Evolutionary conservation across 179 eudicot species (phyloP).

Genomic region (Vitellaria paradoxa): DNA sequence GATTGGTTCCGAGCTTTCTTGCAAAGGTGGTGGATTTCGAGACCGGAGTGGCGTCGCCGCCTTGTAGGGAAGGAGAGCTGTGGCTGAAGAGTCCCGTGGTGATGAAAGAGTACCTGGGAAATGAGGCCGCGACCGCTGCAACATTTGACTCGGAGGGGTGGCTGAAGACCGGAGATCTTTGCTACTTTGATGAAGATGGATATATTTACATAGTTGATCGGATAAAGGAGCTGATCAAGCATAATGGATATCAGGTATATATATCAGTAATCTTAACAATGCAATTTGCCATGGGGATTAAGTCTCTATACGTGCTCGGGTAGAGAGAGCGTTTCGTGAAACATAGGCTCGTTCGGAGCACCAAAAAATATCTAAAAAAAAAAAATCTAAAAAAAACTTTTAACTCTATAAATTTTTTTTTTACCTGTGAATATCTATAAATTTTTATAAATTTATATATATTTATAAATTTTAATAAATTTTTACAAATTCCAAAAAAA

Average conservation of each 20-base stretch:
- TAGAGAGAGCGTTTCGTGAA: too few species aligned
- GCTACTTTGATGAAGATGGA: constrained; percentile 75
- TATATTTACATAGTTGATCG: constrained; percentile 73
- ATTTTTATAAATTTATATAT: too few species aligned
- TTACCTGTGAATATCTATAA: too few species aligned
- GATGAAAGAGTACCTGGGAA: constrained; percentile 78
- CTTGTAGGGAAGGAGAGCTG: constrained; percentile 64
- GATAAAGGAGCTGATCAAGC: constrained; percentile 90
- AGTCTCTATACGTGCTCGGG: too few species aligned
- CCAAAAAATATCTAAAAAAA: too few species aligned
- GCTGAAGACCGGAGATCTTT: constrained; percentile 86
- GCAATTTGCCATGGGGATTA: not conserved
- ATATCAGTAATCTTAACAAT: not conserved
- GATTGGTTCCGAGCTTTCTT: constrained; percentile 59
- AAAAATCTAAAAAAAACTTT: too few species aligned
- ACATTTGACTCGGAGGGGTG: constrained; percentile 73
- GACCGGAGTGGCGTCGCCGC: constrained; percentile 48
- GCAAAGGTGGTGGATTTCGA: constrained; percentile 72
- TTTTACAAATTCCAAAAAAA: too few species aligned
- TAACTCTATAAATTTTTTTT: too few species aligned
- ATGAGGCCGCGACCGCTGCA: constrained; percentile 60
- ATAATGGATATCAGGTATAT: constrained; percentile 80
- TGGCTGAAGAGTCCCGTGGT: constrained; percentile 70
- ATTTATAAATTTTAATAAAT: too few species aligned
- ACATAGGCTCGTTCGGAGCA: too few species aligned